Base-by-base conservation (phyloP, 352 stramenopile genomes). In the Hyaloperonospora brassicae region DNA sequence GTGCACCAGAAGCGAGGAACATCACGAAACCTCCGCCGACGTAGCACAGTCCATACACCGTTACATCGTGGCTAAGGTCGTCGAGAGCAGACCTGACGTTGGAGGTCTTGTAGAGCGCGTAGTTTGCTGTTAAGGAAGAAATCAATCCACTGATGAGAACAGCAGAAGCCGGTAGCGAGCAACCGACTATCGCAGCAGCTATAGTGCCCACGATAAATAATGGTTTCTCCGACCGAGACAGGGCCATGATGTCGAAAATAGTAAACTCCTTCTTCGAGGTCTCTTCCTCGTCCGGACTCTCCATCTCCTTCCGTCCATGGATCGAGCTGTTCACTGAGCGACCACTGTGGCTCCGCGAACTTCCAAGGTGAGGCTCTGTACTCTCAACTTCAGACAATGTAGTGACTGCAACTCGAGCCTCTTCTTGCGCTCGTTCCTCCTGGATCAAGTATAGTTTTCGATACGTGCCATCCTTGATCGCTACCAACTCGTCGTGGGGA, bases 31-130 rank as follows among this genome's bases (percentile, higher is more conserved):
- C 62, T 11, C 65, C 72, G 46, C 52, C 72, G 0, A 86, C 42
- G 44, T 82, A 82, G 14, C 66, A 62, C 9, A 41, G 27, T 0
- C 68, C 67, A 41, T 78, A 76, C 2, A 72, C 38, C 9, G 48
- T 23, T 2, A 84, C 70, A 12, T 42, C 36, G 10, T 42, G 36
- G 2, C 21, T n/a, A 4, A 42, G 11, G 12, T 11, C 21, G 2
- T 5, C 5, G 36, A 42, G 36, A 13, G 5, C 5, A 3, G 36
- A 5, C 5, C 5, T 3, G 36, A n/a, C 2, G 5, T 14, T 14
- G 2, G 36, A 42, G 5, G 2, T 3, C 21, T 42, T 42, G 10
- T 14, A 42, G 5, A 14, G 5, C 2, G 5, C 10, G 21, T n/a
- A 42, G 5, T 42, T 5, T 14, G 4, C 5, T 42, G 36, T 14